A percentile compares a stretch with the other conserved stretches of the same genome.
Conservation (phyloP, 2,329 filamentous ascomycete species). For the Alternaria dauci region DNA sequence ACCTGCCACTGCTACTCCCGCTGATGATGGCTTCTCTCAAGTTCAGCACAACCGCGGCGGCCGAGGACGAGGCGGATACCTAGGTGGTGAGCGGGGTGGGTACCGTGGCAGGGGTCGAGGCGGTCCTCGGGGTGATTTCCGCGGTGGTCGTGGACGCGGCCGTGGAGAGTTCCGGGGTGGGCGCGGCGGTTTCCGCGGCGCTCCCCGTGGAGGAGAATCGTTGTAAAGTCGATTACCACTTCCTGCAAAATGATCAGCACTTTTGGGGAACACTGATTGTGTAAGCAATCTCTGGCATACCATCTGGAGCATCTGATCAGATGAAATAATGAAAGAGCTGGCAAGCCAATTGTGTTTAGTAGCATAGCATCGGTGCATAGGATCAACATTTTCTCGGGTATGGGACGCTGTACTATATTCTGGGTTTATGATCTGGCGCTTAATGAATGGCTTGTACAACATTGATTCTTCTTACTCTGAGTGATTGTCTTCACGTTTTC, state of each 20-base stretch:
- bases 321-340: slow-evolving; percentile 33
- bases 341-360: slow-evolving; percentile 43
- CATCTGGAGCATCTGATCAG: slow-evolving; percentile 37
- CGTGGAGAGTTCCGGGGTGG: slow-evolving; percentile 56
- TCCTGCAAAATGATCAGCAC: slow-evolving; percentile 14
- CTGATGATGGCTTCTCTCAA: slow-evolving; percentile 75
- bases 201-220: slow-evolving; percentile 36
- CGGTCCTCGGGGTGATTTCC: slow-evolving; percentile 49
- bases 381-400: slow-evolving; percentile 34
- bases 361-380: slow-evolving; percentile 52
- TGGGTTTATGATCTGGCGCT: slow-evolving; percentile 35
- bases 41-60: slow-evolving; percentile 60
- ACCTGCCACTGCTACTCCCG: slow-evolving; percentile 41
- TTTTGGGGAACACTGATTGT: neutral
- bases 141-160: slow-evolving; percentile 53
- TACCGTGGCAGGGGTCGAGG: slow-evolving; percentile 63
- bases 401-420: slow-evolving; percentile 45
- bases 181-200: slow-evolving; percentile 50
- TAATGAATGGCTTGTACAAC: slow-evolving; percentile 36
- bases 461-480: neutral
- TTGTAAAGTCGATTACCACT: slow-evolving; percentile 21
- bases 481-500: neutral
- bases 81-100: slow-evolving; percentile 60
- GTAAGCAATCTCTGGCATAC: slow-evolving; percentile 14
- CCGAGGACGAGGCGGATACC: slow-evolving; percentile 59